Conservation (phyloP, 495 filamentous ascomycete species). For the Pseudevernia furfuracea region DNA sequence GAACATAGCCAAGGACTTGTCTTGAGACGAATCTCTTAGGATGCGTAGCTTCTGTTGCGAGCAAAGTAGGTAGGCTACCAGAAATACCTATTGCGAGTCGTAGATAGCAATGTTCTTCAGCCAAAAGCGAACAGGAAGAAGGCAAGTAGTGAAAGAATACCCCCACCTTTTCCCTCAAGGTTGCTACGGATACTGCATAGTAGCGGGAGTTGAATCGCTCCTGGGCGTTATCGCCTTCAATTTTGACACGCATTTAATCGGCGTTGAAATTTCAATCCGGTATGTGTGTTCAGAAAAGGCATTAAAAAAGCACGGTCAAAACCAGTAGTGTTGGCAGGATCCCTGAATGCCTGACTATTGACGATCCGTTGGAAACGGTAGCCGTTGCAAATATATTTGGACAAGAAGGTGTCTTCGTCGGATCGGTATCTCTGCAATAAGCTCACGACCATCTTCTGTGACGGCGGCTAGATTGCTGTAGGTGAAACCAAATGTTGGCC, state of each 20-base stretch:
- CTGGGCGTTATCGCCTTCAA: neutral
- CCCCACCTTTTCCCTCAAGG: neutral
- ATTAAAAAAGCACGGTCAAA: no score
- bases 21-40: neutral
- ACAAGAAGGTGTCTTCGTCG: conserved; percentile 22
- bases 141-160: neutral
- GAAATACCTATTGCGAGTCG: neutral
- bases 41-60: neutral
- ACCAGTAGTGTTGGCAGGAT: no score
- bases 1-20: neutral
- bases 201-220: neutral
- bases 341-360: no score
- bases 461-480: conserved; percentile 5
- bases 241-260: no score
- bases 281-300: no score
- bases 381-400: conserved; percentile 27
- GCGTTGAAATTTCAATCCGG: no score
- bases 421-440: conserved; percentile 22
- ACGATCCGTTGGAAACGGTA: neutral
- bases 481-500: conserved; percentile 43
- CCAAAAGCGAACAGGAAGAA: neutral
- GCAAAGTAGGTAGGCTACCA: neutral
- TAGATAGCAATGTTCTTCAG: neutral
- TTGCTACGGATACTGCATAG: neutral
- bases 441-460: neutral